These are phyloP conservation scores for Penicillium lividum DNA, from an alignment of 495 filamentous ascomycete species.

Conservation along the genomic window DNA sequence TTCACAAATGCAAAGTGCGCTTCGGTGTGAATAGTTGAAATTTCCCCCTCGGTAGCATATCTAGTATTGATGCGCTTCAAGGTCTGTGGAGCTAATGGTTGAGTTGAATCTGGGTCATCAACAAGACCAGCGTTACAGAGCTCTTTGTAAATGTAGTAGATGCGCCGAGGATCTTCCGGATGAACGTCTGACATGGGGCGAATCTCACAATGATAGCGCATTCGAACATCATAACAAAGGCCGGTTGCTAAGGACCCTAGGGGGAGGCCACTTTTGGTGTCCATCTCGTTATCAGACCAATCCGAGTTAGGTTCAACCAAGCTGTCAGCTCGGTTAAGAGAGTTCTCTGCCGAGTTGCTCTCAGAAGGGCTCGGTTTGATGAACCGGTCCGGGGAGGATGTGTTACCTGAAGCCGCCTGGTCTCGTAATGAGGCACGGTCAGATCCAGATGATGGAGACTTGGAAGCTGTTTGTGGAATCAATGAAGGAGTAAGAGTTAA, in stretches of 20 bases:
- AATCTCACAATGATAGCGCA: slow-evolving; percentile 88
- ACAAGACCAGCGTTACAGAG: slow-evolving; percentile 79
- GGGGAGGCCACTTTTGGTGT: slow-evolving; percentile 29
- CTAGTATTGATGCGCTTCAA: slow-evolving; percentile 77
- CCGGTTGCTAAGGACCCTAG: slow-evolving; percentile 62
- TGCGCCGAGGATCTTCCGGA: slow-evolving; percentile 89
- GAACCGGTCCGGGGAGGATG: slow-evolving; percentile 22
- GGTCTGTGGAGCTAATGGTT: slow-evolving; percentile 54
- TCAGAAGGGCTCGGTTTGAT: slow-evolving; percentile 29
- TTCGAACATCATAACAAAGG: slow-evolving; percentile 86
- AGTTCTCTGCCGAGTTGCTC: slow-evolving; percentile 22
- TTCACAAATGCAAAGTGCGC: slow-evolving; percentile 78
- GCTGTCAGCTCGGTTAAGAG: slow-evolving; percentile 31
- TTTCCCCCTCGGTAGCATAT: slow-evolving; percentile 72
- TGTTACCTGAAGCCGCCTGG: slow-evolving; percentile 1
- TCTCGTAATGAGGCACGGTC: slow-evolving; percentile 14
- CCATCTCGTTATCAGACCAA: slow-evolving; percentile 40
- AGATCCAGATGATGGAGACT: slow-evolving; percentile 20
- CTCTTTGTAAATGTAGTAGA: slow-evolving; percentile 83
- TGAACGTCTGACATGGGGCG: slow-evolving; percentile 72
- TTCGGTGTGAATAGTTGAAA: slow-evolving; percentile 71
- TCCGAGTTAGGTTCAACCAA: slow-evolving; percentile 42
- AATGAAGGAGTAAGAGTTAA: slow-evolving; percentile 35
- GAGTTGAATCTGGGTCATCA: slow-evolving; percentile 51
- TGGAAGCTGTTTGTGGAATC: slow-evolving; percentile 6